Evolutionary conservation across 202 grass and related monocot species (phyloP), one percentile per base, ranked within the genome.

Genomic region (Miscanthus sacchariflorus): DNA sequence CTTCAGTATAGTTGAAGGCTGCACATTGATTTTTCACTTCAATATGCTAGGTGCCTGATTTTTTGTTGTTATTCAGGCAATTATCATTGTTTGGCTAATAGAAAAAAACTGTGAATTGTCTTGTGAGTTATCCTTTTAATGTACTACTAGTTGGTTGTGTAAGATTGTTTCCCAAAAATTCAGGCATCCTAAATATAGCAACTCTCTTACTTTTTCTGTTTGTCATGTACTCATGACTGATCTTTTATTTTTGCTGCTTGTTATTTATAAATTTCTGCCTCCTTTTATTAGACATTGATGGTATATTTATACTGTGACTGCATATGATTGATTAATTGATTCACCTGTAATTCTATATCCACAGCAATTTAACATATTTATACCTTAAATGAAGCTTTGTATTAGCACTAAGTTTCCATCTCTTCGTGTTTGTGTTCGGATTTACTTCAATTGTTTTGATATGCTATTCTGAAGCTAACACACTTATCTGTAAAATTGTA

Each of bases 381-480:
- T 45, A 73, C 18, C 9, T 68, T 12, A n/a, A 48, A 49, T 11
- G 25, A 30, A 81, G 15, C 19, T 81, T 64, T 63, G 64, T 7
- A 63, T 84, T 23, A 78, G 52, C 50, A 50, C 40, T 78, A 36
- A 40, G 24, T 50, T 40, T 85, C 79, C 43, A 40, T 70, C 12
- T 81, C 7, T 74, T 24, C 30, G 5, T 68, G 68, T 44, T 35
- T 6, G 15, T 43, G 59, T 30, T 45, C 2, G 9, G 21, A 77
- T 61, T 85, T 71, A 30, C n/a, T 80, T 13, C 27, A 50, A 18
- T 19, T 46, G 67, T 54, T 78, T 70, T 81, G 28, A n/a, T 73
- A 19, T 70, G 68, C 70, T 91, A 15, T 81, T 44, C 23, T 48
- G 45, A 83, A 86, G 73, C 87, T 83, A 85, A 85, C 68, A 49